A percentile compares a stretch with the other conserved stretches of the same genome.
Conservation (phyloP, 495 filamentous ascomycete species). For the Aspergillus sclerotiicarbonarius region DNA sequence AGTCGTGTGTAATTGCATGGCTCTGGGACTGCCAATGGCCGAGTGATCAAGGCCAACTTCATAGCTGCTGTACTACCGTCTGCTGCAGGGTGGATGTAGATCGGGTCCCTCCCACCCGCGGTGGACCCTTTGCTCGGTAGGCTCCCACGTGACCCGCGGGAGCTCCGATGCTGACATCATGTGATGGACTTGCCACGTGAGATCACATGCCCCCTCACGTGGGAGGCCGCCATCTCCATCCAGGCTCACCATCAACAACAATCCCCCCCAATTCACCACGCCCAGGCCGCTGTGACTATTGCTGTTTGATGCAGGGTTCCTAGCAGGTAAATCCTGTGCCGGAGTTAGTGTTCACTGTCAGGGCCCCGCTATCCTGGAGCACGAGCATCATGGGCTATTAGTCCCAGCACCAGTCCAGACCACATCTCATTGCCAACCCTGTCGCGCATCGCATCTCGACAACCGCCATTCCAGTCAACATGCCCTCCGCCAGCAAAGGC, state of each 20-base stretch:
- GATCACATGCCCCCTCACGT: slow-evolving; percentile 6
- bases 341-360: neutral
- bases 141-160: too few relatives aligned
- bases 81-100: neutral
- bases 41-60: too few relatives aligned
- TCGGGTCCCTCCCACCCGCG: neutral
- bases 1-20: too few relatives aligned
- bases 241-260: neutral
- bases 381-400: slow-evolving; percentile 17
- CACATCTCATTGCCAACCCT: neutral
- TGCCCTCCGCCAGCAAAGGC: slow-evolving; percentile 60
- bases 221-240: neutral
- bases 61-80: too few relatives aligned
- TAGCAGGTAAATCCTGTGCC: neutral
- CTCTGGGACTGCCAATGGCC: too few relatives aligned
- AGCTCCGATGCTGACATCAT: neutral
- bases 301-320: neutral
- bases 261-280: neutral
- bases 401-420: slow-evolving; percentile 6
- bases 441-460: neutral
- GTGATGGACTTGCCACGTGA: neutral
- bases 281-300: neutral
- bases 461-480: slow-evolving; percentile 14
- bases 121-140: neutral
- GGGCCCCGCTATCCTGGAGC: neutral